Evolutionary conservation across 1,284 basidiomycete genomes (phyloP), one percentile per base, ranked within the genome.

Genomic region (Phellinidium pouzarii): DNA sequence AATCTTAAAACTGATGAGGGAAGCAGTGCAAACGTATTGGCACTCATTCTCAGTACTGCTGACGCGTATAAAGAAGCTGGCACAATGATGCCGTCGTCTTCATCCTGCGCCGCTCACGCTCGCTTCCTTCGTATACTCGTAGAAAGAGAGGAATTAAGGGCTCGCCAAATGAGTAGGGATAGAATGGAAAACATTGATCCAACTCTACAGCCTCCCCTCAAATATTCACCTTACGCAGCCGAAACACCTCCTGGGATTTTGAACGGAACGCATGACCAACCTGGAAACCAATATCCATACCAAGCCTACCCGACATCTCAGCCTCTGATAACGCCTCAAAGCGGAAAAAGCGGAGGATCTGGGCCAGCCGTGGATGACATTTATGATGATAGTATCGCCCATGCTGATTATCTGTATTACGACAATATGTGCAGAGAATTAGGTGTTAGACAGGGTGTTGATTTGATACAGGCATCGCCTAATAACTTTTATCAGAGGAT

Each of bases 61-160:
- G 80, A 86, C 59, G 84, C 87, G 0, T 91, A 88, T 62, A 73
- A 81, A 48, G 81, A 82, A 52, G 83, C 83, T 3, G 80, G 84
- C 4, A 66, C 73, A 40, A 67, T 78, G 54, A 80, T 80, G n/a
- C 75, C 76, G 17, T 75, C 77, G 9, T 79, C 77, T 38, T 77
- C 77, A 20, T 75, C 78, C 23, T 80, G 82, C 7, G 76, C 77
- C 31, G 80, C 81, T 59, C 88, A 90, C 61, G 78, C 85, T 38
- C 82, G 87, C 40, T 91, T 91, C 69, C 70, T 91, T 42, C 78
- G 79, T 60, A 79, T 76, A 50, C 71, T 91, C 44, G 73, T 89
- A 23, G 72, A 72, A n/a, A 76, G 78, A 59, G 83, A 87, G 59
- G 71, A 75, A 56, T 74, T 79, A 61, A 77, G 76, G 60, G 66